Conservation (phyloP, 306 rosid species). For the Vachellia pachyceras region DNA sequence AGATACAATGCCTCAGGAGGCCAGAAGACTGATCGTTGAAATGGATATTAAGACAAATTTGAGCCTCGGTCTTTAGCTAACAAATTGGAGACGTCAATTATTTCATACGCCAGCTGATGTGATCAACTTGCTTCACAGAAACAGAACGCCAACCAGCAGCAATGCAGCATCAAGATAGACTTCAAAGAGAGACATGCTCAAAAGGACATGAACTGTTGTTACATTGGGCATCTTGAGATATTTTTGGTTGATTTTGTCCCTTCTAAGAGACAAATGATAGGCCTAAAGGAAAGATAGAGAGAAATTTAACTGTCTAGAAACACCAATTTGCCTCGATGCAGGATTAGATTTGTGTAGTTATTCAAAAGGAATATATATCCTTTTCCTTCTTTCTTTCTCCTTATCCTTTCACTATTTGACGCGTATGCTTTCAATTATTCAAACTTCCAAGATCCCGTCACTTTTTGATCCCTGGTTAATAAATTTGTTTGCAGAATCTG, state of each 20-base stretch:
- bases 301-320: neutral
- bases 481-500: neutral
- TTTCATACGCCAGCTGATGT: neutral
- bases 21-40: neutral
- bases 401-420: slow-evolving; percentile 17
- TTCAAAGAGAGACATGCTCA: slow-evolving; percentile 34
- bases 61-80: neutral
- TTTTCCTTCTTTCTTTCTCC: neutral
- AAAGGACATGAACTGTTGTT: slow-evolving; percentile 34
- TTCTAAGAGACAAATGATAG: slow-evolving; percentile 17
- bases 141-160: neutral
- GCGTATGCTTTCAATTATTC: slow-evolving; percentile 28
- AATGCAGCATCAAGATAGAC: neutral
- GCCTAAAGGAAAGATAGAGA: neutral
- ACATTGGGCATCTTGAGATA: slow-evolving; percentile 30
- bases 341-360: slow-evolving; percentile 5
- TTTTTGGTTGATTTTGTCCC: slow-evolving; percentile 37
- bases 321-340: neutral
- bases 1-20: neutral
- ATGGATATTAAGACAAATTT: neutral
- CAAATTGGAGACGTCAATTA: slow-evolving; percentile 8
- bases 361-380: neutral
- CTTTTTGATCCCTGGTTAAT: too few species aligned
- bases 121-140: neutral
- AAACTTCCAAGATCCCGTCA: too few species aligned